Percentiles rank a stretch among this genome's conserved stretches.
phyloP scores from a whole-genome alignment of 2,329 filamentous ascomycete species.

The Incumbomyces delicatus region DNA sequence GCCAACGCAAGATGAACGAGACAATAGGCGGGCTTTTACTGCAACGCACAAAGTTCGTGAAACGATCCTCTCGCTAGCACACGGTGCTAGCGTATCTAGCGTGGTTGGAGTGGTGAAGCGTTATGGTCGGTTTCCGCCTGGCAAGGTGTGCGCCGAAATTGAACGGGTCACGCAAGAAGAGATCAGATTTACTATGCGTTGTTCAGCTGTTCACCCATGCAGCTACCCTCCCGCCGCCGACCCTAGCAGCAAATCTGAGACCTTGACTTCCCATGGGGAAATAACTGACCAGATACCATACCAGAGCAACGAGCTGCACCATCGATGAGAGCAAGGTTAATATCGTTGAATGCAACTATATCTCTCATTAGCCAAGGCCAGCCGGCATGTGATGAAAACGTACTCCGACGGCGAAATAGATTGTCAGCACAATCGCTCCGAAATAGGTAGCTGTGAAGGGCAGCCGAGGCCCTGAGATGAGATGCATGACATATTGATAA shows the following conservation, averaged over 20 bases:
- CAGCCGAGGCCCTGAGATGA: constrained; percentile 71
- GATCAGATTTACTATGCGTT: no score
- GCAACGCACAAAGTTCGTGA: no score
- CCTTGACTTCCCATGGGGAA: constrained; percentile 94
- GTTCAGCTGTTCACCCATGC: constrained; percentile 73
- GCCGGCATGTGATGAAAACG: constrained; percentile 68
- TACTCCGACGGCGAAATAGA: constrained; percentile 87
- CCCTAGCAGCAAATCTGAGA: constrained; percentile 72
- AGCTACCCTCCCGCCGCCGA: constrained; percentile 73
- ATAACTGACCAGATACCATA: constrained; percentile 95
- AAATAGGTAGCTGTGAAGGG: constrained; percentile 95
- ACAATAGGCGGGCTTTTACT: no score
- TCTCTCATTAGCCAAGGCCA: constrained; percentile 68
- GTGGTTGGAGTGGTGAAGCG: no score
- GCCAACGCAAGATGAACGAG: no score
- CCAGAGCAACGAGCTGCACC: constrained; percentile 68
- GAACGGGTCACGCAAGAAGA: no score
- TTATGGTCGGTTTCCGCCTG: no score
- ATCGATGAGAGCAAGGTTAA: constrained; percentile 78
- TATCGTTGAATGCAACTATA: constrained; percentile 69
- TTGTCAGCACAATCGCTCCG: constrained; percentile 77
- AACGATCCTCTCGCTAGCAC: no score
- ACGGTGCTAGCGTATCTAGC: no score
- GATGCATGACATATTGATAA: constrained; percentile 68
- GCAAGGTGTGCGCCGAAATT: no score